Percentiles rank a stretch among this genome's conserved stretches.
Evolutionary conservation across 2,329 filamentous ascomycete genomes (phyloP).

Genomic region (Xylaria sp.): DNA sequence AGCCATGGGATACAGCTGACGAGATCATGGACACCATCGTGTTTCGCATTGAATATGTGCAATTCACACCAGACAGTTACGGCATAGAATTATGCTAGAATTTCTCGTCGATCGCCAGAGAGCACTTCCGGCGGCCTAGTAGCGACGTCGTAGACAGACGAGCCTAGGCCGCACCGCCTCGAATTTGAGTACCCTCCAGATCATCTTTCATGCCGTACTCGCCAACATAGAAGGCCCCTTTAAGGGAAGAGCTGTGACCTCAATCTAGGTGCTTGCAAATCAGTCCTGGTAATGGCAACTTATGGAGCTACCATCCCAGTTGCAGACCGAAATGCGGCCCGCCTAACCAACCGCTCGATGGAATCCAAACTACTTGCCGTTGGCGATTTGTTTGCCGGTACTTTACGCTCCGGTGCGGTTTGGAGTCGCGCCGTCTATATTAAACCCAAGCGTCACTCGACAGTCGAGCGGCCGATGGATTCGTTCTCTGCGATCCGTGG

Average conservation of each 20-base stretch:
- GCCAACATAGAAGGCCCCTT: neutral
- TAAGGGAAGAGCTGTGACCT: constrained; percentile 1
- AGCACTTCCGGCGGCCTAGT: neutral
- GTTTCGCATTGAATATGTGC: neutral
- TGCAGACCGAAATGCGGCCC: constrained; percentile 25
- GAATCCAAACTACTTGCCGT: constrained; percentile 21
- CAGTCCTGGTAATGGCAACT: neutral
- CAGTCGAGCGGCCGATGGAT: constrained; percentile 11
- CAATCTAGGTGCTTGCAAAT: constrained; percentile 6
- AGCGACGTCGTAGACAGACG: neutral
- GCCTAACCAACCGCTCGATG: constrained; percentile 18
- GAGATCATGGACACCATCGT: constrained; percentile 8
- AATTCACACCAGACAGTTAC: neutral
- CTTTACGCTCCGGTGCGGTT: constrained; percentile 30
- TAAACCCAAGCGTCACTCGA: constrained; percentile 28
- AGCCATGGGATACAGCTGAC: constrained; percentile 68
- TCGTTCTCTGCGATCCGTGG: constrained; percentile 30
- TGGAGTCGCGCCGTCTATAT: constrained; percentile 32
- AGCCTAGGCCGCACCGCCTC: neutral
- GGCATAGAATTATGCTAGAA: neutral
- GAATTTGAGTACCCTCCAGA: neutral
- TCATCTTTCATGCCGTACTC: neutral
- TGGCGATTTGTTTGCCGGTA: constrained; percentile 24
- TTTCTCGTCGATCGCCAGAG: neutral
- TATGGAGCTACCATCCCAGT: neutral